Conservation (phyloP, 176 grass and related monocot genomes). For the Triticum aestivum region IWGSC_CS_RefSeq_v2.1 NC_057803.1:502642810-502643309, state of each 20-base stretch:
- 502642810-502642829: not conserved
- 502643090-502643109: not conserved
- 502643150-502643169: not conserved
- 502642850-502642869: not conserved
- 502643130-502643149: not conserved
- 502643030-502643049: constrained; percentile 1
- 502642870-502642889: not conserved
- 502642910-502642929: not conserved
- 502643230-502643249: constrained; percentile 3
- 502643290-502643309: not conserved
- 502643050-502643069: constrained; percentile 19
- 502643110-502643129: not conserved
- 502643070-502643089: not conserved
- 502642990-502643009: not conserved
- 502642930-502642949: not conserved
- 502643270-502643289: not conserved
- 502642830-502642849: not conserved
- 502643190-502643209: not conserved
- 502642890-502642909: not conserved
- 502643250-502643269: not conserved
- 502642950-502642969: not conserved
- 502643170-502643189: not conserved
- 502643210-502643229: constrained; percentile 10
- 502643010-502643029: not conserved
- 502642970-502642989: constrained; percentile 6